Evolutionary conservation across 192 early-diverging fungal genomes (phyloP).

Genomic region (Glomus cerebriforme): DNA sequence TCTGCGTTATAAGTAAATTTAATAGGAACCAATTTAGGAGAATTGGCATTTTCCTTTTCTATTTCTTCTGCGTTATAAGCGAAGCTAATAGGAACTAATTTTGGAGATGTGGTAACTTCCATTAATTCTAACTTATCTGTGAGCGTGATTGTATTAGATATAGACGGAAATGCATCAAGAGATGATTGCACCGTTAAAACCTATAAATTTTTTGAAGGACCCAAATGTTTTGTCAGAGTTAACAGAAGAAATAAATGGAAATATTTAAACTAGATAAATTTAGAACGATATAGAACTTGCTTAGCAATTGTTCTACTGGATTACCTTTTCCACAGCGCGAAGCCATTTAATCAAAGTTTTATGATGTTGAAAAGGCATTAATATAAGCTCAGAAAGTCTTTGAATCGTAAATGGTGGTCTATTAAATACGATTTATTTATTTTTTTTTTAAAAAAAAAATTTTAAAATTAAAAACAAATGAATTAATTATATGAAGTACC

Average conservation of each 20-base stretch:
- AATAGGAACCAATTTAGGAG: background rate
- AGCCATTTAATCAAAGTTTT: constrained; percentile 11
- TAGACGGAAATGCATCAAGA: background rate
- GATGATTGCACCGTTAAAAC: constrained; percentile 16
- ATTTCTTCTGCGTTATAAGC: background rate
- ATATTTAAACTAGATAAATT: no score
- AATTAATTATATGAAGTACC: background rate
- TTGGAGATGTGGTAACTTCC: constrained; percentile 6
- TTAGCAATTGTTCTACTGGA: background rate
- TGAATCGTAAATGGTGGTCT: constrained; percentile 13
- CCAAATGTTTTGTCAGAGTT: background rate
- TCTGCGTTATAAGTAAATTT: background rate
- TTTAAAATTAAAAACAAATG: background rate
- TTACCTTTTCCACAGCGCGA: constrained; percentile 7
- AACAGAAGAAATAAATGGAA: background rate
- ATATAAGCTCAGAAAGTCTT: background rate
- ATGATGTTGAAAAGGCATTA: constrained; percentile 9
- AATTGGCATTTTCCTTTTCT: background rate
- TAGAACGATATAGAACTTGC: background rate
- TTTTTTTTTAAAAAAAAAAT: background rate
- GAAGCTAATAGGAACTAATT: constrained; percentile 6
- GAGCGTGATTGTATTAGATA: background rate
- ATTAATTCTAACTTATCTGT: constrained; percentile 7
- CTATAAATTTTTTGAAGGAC: background rate
- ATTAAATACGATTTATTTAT: no score